A percentile compares a stretch with the other conserved stretches of the same genome.
Conservation (phyloP, 192 early-diverging fungal species). For the Pilaira anomala region DNA sequence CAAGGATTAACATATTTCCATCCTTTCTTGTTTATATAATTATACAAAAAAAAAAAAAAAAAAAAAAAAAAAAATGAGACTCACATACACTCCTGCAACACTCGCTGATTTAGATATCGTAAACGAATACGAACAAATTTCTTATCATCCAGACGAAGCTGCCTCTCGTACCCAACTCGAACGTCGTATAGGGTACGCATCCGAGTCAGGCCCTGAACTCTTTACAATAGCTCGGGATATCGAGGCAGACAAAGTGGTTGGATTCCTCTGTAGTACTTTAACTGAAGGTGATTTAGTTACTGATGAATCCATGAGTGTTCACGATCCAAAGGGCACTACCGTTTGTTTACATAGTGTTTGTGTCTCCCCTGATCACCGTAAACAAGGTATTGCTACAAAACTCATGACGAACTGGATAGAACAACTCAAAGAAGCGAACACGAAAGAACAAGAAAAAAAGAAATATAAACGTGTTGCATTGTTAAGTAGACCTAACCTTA, state of each 20-base stretch:
- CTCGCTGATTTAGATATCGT: slow-evolving; percentile 19
- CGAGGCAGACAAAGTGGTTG: slow-evolving; percentile 40
- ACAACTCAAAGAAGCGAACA: slow-evolving; percentile 22
- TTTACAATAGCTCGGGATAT: slow-evolving; percentile 35
- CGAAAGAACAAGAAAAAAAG: neutral
- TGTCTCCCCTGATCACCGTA: slow-evolving; percentile 42
- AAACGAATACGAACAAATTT: slow-evolving; percentile 7
- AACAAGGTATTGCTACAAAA: slow-evolving; percentile 55
- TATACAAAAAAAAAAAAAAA: too few relatives aligned
- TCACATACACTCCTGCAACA: neutral
- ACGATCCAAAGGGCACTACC: slow-evolving; percentile 58
- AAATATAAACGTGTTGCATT: slow-evolving; percentile 49
- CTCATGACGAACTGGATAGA: slow-evolving; percentile 50
- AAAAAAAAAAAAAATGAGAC: neutral
- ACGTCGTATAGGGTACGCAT: slow-evolving; percentile 36
- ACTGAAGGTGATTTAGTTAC: slow-evolving; percentile 44
- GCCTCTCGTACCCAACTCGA: slow-evolving; percentile 41
- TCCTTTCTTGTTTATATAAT: too few relatives aligned
- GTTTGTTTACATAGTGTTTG: slow-evolving; percentile 72
- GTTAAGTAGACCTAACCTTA: slow-evolving; percentile 52
- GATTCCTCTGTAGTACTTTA: slow-evolving; percentile 60
- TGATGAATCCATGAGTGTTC: slow-evolving; percentile 58
- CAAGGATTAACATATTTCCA: too few relatives aligned
- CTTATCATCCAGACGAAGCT: slow-evolving; percentile 46
- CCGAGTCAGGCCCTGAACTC: slow-evolving; percentile 25